Evolutionary conservation across 1,284 basidiomycete species (phyloP), one percentile per base, ranked within the genome.

Genomic region (Athelia psychrophila): DNA sequence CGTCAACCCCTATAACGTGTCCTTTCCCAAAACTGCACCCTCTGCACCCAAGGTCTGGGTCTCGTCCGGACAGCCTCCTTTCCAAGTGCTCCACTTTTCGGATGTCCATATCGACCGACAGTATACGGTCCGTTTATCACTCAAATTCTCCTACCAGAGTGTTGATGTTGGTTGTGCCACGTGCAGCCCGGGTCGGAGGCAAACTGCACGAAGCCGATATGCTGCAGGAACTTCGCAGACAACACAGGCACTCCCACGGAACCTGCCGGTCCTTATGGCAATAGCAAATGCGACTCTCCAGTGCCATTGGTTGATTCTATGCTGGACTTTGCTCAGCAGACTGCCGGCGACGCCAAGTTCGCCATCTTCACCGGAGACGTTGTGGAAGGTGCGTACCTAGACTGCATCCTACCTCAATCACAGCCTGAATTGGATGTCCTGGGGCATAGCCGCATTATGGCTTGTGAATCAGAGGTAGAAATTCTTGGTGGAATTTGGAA

Each of bases 341-440:
- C 70, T 46, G 66, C 63, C 12, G 64, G 71, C 19, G 66, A 72
- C 44, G 72, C 75, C 4, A 63, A 64, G 13, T 83, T 82, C 58
- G 73, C 78, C 3, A 76, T 84, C 44, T 84, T 83, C 54, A 85
- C 81, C 16, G 83, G 83, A 5, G 83, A 84, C 58, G 77, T 83
- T 4, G 73, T 83, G 9, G 81, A 83, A 69, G 79, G 81, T 78
- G 51, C 46, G 66, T 63, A 8, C n/a, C 25, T 10, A 5, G 22
- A 3, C 24, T 52, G 9, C 47, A 5, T 40, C 23, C 30, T 48
- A 33, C 32, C 30, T 24, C 13, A 42, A 32, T 47, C 30, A n/a
- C n/a, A n/a, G 12, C 12, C 16, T 30, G 20, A 40, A 6, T 19
- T 27, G 8, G 22, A 46, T n/a, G 44, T 13, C 23, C 10, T 35